Conservation (phyloP, 2,329 filamentous ascomycete genomes). For the Trichoderma sp. region DNA sequence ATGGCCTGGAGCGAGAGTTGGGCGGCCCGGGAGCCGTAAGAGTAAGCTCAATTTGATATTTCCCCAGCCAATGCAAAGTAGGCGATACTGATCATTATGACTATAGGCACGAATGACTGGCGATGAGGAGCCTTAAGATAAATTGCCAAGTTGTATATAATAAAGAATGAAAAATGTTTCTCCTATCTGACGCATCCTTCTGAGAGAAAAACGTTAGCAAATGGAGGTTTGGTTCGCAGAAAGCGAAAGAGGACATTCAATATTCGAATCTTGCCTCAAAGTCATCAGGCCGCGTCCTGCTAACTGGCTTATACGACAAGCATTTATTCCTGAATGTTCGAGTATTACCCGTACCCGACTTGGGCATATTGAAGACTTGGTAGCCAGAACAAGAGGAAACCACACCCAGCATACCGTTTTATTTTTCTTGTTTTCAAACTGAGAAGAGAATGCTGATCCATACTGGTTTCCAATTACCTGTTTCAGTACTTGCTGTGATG, state of each 20-base stretch:
- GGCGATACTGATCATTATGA: slow-evolving; percentile 33
- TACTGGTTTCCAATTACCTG: background rate
- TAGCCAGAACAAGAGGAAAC: background rate
- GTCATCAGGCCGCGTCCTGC: background rate
- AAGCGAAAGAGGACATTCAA: background rate
- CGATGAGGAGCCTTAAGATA: slow-evolving; percentile 55
- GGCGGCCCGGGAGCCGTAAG: slow-evolving; percentile 69
- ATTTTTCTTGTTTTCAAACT: too few relatives aligned
- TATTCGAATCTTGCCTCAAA: background rate
- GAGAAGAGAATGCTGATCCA: background rate
- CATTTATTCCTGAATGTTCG: background rate
- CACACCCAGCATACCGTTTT: background rate
- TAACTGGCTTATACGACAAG: background rate
- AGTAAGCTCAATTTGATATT: slow-evolving; percentile 54
- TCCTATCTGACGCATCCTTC: background rate
- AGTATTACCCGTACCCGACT: too few relatives aligned
- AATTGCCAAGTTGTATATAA: slow-evolving; percentile 45
- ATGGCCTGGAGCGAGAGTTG: slow-evolving; percentile 73
- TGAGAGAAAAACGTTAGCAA: background rate
- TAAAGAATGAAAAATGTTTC: slow-evolving; percentile 18
- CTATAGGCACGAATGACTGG: slow-evolving; percentile 58
- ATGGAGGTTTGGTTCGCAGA: background rate
- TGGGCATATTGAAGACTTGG: background rate
- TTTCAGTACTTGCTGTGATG: slow-evolving; percentile 10
- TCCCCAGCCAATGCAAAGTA: too few relatives aligned